Evolutionary conservation across 1,139 yeast species (phyloP), one percentile per base, ranked within the genome.

Genomic region (Pichia sp.): DNA sequence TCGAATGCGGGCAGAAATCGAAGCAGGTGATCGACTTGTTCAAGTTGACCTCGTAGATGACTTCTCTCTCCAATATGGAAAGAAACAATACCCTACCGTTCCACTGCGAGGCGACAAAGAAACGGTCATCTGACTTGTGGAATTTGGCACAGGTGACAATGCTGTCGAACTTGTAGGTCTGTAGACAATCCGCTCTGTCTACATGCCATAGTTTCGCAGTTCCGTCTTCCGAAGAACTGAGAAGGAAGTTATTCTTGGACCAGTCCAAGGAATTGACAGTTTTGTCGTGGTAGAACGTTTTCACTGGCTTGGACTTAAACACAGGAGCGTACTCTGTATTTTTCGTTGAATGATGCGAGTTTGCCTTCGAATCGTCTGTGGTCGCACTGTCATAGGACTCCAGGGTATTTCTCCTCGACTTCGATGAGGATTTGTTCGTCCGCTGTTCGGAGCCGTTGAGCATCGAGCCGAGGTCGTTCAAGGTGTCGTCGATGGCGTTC

Each of bases 161-260:
- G 67, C 89, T 96, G 31, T 82, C 79, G 63, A 89, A 95, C 26
- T 70, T 67, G 64, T 87, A 90, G 1, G 83, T 75, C 50, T 85
- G 79, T 34, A 91, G 71, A 52, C 89, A 82, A 18, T 74, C 76
- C 1, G 70, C 70, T 47, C 91, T 73, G 44, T 87, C 88, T 12
- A 85, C 78, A 66, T 91, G 96, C 97, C 97, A 91, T 46, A 91
- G 70, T 55, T 80, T 78, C 1, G 83, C 96, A 0, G 95, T 85
- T 58, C 81, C 79, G 68, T 91, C 98, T 87, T 87, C 87, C 7
- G 96, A 85, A 2, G 95, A 85, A 0, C 95, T 77, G 1, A 90
- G 66, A 31, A 91, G 67, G 58, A 91, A 91, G 63, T 85, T 85
- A 68, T 90, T 90, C 60, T 85, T 86, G 52, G 95, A 85, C 98